A percentile compares a stretch with the other conserved stretches of the same genome.
Evolutionary conservation across 1,139 yeast species (phyloP).

Genomic region (Pichia sp.): DNA sequence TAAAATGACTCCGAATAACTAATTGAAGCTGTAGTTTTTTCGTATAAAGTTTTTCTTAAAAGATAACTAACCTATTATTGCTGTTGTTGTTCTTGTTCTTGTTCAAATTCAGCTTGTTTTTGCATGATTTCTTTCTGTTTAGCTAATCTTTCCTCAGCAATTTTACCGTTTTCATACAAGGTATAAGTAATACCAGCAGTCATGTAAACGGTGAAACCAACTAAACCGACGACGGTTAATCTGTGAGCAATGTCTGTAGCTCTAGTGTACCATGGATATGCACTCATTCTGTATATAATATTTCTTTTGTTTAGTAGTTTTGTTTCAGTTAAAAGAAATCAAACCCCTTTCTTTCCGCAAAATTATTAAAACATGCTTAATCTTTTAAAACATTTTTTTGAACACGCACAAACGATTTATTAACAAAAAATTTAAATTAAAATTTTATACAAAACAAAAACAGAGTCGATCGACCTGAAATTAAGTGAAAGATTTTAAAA

Average conservation of each 20-base stretch:
- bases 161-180: slow-evolving; percentile 51
- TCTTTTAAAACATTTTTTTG: no score
- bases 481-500: not conserved
- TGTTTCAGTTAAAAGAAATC: not conserved
- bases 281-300: slow-evolving; percentile 11
- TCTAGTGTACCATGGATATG: slow-evolving; percentile 64
- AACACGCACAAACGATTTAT: no score
- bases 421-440: no score
- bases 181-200: slow-evolving; percentile 58
- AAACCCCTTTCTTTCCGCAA: no score
- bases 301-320: no score
- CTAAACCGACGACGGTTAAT: slow-evolving; percentile 67
- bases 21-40: no score
- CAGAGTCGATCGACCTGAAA: slow-evolving; percentile 6
- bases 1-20: no score
- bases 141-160: slow-evolving; percentile 38
- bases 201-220: slow-evolving; percentile 62
- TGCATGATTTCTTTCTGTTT: slow-evolving; percentile 29
- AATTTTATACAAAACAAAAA: no score
- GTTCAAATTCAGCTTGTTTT: slow-evolving; percentile 19
- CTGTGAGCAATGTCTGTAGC: slow-evolving; percentile 82
- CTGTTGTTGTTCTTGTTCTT: slow-evolving; percentile 16
- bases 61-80: not conserved
- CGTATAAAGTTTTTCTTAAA: no score
- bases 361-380: no score